Conservation (phyloP, 192 early-diverging fungal species). For the Chytriomyces sp. region DNA sequence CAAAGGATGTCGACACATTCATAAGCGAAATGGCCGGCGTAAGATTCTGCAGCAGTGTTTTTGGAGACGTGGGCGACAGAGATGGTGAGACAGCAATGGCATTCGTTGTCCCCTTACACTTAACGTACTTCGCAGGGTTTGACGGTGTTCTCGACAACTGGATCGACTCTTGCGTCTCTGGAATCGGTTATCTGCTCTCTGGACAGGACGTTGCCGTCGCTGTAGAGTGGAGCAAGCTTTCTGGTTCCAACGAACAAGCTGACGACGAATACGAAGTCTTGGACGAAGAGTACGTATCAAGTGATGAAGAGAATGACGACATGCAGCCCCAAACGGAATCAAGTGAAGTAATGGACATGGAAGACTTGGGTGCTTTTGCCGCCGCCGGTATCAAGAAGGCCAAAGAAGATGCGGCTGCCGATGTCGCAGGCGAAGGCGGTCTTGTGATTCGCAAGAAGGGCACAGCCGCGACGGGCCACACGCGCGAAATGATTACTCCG, state of each 20-base stretch:
- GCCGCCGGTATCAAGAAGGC: constrained; percentile 57
- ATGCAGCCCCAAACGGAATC: constrained; percentile 48
- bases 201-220: not conserved
- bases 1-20: constrained; percentile 61
- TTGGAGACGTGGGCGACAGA: constrained; percentile 44
- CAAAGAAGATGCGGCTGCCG: constrained; percentile 53
- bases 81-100: not conserved
- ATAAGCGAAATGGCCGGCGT: constrained; percentile 62
- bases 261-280: constrained; percentile 30
- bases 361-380: constrained; percentile 72
- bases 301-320: constrained; percentile 47
- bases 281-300: constrained; percentile 30
- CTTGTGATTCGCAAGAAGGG: constrained; percentile 37
- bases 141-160: constrained; percentile 13
- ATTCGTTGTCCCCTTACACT: not conserved
- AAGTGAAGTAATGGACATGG: constrained; percentile 67
- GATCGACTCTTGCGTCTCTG: constrained; percentile 5
- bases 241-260: constrained; percentile 5
- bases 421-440: constrained; percentile 48
- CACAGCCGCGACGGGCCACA: constrained; percentile 25
- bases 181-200: not conserved
- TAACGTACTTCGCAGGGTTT: constrained; percentile 5
- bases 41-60: constrained; percentile 44
- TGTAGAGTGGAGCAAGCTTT: not conserved
- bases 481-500: constrained; percentile 72